Conservation (phyloP, 257 asterid species). For the Cruciata laevipes region DNA sequence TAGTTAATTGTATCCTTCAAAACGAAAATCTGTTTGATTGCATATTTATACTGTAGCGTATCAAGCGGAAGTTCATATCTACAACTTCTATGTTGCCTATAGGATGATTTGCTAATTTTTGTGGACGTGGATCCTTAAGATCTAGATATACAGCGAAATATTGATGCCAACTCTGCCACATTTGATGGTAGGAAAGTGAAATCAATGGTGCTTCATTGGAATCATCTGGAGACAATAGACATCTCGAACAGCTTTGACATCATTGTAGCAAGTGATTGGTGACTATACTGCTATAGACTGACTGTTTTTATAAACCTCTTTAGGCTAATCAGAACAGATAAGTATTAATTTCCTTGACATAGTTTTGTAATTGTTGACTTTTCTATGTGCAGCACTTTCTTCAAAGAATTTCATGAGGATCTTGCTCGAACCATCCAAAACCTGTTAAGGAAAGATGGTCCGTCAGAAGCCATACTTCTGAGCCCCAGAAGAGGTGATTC, state of each 20-base stretch:
- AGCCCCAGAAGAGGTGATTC: constrained; percentile 91
- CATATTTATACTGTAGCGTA: neutral
- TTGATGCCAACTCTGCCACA: constrained; percentile 51
- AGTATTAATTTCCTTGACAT: too few relatives aligned
- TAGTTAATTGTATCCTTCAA: constrained; percentile 86
- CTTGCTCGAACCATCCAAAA: constrained; percentile 68
- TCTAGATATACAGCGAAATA: constrained; percentile 64
- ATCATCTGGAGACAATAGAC: constrained; percentile 32
- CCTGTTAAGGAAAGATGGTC: constrained; percentile 54
- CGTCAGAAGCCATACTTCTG: constrained; percentile 70
- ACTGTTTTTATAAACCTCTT: neutral
- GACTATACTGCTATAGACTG: constrained; percentile 20
- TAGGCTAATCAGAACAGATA: neutral
- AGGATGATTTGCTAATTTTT: neutral
- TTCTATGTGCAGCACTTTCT: constrained; percentile 63
- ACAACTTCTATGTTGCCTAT: neutral
- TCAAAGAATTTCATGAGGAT: constrained; percentile 67
- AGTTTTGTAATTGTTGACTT: neutral
- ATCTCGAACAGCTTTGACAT: constrained; percentile 47
- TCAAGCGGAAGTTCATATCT: neutral
- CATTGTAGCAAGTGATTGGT: constrained; percentile 95
- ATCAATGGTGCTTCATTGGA: constrained; percentile 81
- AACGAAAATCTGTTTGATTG: neutral
- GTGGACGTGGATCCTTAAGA: constrained; percentile 39
- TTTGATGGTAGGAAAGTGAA: constrained; percentile 61